Base-by-base conservation (phyloP, 495 filamentous ascomycete genomes). In the Neurospora sp. region DNA sequence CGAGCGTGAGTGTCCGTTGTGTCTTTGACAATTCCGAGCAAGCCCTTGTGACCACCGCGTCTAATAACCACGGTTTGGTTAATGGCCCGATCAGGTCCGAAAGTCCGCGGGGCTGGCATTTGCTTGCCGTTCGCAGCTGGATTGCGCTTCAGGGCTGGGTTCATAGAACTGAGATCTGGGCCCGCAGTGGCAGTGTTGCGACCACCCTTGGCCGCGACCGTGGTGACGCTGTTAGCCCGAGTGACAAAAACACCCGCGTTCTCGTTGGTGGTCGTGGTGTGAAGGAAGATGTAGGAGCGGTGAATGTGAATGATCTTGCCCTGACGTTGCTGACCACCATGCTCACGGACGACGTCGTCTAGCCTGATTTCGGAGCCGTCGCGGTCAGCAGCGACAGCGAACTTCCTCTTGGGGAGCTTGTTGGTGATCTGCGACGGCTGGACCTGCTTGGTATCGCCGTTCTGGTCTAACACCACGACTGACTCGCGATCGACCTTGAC, bases 401-500 rank as follows among this genome's bases (percentile, higher is more conserved):
- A 87, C 71, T 89, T 90, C 68, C 94, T 90, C 73, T 89, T 89
- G 3, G 90, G 89, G 40, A 98, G 85, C 80, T 92, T 94, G 83
- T 94, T 94, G 12, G 93, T 89, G 66, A 99, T 93, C 79, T 96
- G 93, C 3, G 94, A 96, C 44, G 94, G 94, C 79, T 97, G 88
- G 14, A 98, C 85, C 71, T 91, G 91, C 68, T 93, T 90, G 20
- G 87, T 87, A 69, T 93, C 92, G 69, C 92, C 92, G 73, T 96
- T 92, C 80, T 98, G 96, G 78, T 98, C 95, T 12, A 99, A 81
- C 3, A 98, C 91, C 18, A 91, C 92, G 61, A 99, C 81, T 7
- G 93, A 93, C 79, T 98, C 96, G 40, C 94, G 91, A 76, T 98
- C 96, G 31, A 98, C 94, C 81, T 97, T 97, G 82, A 96, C 89